phyloP scores from a whole-genome alignment of 805 yeast genomes.

The Metschnikowia orientalis region DNA sequence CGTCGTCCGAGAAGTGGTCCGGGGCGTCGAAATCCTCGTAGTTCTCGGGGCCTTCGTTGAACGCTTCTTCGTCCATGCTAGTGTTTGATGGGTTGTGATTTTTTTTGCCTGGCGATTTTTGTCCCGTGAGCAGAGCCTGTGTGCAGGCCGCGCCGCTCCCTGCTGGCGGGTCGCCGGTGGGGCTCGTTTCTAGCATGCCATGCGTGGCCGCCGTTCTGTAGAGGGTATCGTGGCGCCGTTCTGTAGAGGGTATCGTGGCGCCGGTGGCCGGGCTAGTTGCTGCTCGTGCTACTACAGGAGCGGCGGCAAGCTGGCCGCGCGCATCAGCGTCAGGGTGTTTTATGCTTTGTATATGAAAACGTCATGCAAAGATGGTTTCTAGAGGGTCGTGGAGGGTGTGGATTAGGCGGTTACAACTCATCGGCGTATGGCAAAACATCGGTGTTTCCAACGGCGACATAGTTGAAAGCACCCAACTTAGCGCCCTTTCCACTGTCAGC shows the following conservation, averaged over 20 bases:
- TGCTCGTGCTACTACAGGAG: too few relatives aligned
- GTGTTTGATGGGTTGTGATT: too few relatives aligned
- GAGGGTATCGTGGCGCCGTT: too few relatives aligned
- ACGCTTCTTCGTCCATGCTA: slow-evolving; percentile 46
- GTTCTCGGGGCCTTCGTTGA: slow-evolving; percentile 66
- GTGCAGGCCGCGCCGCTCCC: slow-evolving; percentile 2
- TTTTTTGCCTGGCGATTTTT: slow-evolving; percentile 24
- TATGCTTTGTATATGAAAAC: slow-evolving; percentile 9
- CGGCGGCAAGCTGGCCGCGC: too few relatives aligned
- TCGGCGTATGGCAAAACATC: slow-evolving; percentile 82
- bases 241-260: too few relatives aligned
- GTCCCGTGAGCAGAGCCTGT: slow-evolving; percentile 2
- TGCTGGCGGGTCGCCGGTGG: too few relatives aligned
- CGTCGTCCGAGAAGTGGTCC: slow-evolving; percentile 77
- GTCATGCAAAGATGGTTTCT: slow-evolving; percentile 8
- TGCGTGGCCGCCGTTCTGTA: too few relatives aligned
- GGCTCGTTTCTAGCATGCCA: too few relatives aligned
- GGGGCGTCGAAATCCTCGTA: slow-evolving; percentile 77
- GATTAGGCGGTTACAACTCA: slow-evolving; percentile 56
- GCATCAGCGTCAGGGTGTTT: too few relatives aligned
- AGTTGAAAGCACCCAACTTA: slow-evolving; percentile 58
- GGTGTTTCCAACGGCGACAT: slow-evolving; percentile 86
- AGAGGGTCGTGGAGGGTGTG: slow-evolving; percentile 12
- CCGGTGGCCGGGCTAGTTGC: too few relatives aligned
- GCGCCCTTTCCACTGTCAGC: slow-evolving; percentile 31